Evolutionary conservation across 2,329 filamentous ascomycete genomes (phyloP).

Genomic region (Geosmithia putterillii): DNA sequence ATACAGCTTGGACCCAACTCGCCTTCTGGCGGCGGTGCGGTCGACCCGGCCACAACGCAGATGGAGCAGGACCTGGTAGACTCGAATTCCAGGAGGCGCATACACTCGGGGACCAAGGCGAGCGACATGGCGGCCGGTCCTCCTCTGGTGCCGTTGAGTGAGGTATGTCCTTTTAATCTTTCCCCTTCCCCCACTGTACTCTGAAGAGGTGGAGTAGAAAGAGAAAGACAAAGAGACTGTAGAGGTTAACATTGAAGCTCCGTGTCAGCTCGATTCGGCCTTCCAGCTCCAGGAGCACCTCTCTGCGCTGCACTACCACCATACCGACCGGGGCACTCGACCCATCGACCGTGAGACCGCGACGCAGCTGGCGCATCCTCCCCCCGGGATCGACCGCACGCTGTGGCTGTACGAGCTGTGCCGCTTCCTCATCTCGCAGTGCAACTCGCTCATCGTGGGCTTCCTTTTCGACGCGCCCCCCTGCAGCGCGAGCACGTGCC

Average conservation of each 20-base stretch:
- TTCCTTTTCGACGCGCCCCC: conserved; percentile 86
- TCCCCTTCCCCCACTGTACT: not conserved
- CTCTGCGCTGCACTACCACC: conserved; percentile 76
- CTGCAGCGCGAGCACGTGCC: conserved; percentile 80
- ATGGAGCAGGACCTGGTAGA: conserved; percentile 55
- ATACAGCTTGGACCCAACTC: conserved; percentile 80
- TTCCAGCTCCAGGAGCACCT: conserved; percentile 97
- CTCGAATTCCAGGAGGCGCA: conserved; percentile 66
- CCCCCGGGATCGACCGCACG: conserved; percentile 69
- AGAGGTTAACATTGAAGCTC: not conserved
- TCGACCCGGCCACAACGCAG: conserved; percentile 45
- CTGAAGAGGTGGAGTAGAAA: not conserved
- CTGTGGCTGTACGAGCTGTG: conserved; percentile 98
- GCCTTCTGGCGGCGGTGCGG: conserved; percentile 44
- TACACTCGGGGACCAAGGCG: conserved; percentile 86
- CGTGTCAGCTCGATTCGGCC: conserved; percentile 73
- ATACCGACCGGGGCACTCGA: conserved; percentile 54
- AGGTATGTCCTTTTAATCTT: conserved; percentile 42
- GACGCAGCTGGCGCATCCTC: conserved; percentile 63
- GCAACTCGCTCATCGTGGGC: conserved; percentile 82
- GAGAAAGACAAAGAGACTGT: not conserved
- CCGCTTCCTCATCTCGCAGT: conserved; percentile 88
- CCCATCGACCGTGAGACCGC: conserved; percentile 70
- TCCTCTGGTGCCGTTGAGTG: conserved; percentile 71
- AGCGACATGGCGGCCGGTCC: conserved; percentile 87